phyloP scores from a whole-genome alignment of 305 asterid species.

The Rubia occidens region DNA sequence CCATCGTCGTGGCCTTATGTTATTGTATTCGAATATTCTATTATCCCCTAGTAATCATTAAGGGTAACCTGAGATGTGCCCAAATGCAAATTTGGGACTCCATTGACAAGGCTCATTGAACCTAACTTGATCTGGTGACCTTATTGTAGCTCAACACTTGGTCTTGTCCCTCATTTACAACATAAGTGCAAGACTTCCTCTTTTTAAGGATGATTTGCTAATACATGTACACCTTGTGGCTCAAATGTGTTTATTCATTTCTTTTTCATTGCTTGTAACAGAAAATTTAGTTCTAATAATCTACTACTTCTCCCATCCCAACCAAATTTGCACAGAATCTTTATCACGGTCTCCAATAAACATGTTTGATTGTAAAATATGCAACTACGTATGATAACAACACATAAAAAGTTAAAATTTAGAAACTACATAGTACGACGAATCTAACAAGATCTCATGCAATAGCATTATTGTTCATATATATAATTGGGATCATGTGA shows the following conservation, averaged over 20 bases:
- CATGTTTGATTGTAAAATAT: no score
- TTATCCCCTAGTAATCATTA: conserved; percentile 20
- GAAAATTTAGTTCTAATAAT: no score
- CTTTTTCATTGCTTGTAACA: neutral
- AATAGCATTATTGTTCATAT: no score
- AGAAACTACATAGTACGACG: no score
- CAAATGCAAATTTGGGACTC: conserved; percentile 83
- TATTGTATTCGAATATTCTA: conserved; percentile 9
- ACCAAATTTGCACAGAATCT: no score
- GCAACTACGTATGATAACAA: no score
- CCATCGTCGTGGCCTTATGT: conserved; percentile 13
- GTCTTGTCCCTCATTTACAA: conserved; percentile 78
- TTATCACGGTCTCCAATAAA: no score
- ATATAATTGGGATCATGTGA: no score
- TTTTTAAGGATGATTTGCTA: conserved; percentile 15
- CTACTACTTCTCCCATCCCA: no score
- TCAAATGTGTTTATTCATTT: neutral
- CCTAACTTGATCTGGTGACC: conserved; percentile 80
- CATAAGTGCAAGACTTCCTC: conserved; percentile 50
- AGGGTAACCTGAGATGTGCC: conserved; percentile 82
- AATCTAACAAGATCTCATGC: no score
- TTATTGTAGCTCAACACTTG: conserved; percentile 85
- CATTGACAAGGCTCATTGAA: conserved; percentile 93
- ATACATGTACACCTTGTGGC: neutral
- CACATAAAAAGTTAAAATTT: no score